Evolutionary conservation across 805 yeast species (phyloP).

Genomic region (Gaillardinia entomophila): DNA sequence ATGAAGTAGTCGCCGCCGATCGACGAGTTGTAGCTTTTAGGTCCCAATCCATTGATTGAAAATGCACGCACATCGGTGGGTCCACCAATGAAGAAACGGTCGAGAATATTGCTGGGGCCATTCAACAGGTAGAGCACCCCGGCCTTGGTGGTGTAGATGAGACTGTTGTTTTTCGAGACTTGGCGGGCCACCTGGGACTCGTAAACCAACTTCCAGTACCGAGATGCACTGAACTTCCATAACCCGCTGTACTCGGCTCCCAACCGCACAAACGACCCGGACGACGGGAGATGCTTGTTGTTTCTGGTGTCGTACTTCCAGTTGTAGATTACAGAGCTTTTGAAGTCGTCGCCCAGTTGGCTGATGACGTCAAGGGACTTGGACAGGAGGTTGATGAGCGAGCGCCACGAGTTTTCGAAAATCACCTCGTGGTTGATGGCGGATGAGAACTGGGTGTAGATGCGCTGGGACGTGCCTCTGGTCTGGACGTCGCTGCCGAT

Average conservation of each 20-base stretch:
- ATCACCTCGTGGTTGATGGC: conserved; percentile 44
- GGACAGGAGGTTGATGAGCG: conserved; percentile 23
- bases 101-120: conserved; percentile 37
- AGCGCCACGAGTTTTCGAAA: conserved; percentile 38
- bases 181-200: conserved; percentile 33
- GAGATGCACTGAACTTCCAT: conserved; percentile 16
- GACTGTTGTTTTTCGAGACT: conserved; percentile 10
- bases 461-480: conserved; percentile 37
- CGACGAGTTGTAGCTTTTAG: conserved; percentile 43
- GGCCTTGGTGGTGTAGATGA: conserved; percentile 24
- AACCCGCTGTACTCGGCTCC: conserved; percentile 34
- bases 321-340: conserved; percentile 38
- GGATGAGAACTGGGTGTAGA: conserved; percentile 30
- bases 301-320: conserved; percentile 41
- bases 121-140: conserved; percentile 24
- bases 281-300: conserved; percentile 35
- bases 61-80: conserved; percentile 55
- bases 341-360: conserved; percentile 43
- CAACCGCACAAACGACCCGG: conserved; percentile 32
- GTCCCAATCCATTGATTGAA: conserved; percentile 48
- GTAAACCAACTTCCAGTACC: conserved; percentile 36
- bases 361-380: conserved; percentile 23
- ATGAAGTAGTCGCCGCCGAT: conserved; percentile 49
- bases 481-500: conserved; percentile 40
- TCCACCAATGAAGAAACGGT: conserved; percentile 53